Base-by-base conservation (phyloP, 306 rosid species). In the Luffa acutangula region DNA sequence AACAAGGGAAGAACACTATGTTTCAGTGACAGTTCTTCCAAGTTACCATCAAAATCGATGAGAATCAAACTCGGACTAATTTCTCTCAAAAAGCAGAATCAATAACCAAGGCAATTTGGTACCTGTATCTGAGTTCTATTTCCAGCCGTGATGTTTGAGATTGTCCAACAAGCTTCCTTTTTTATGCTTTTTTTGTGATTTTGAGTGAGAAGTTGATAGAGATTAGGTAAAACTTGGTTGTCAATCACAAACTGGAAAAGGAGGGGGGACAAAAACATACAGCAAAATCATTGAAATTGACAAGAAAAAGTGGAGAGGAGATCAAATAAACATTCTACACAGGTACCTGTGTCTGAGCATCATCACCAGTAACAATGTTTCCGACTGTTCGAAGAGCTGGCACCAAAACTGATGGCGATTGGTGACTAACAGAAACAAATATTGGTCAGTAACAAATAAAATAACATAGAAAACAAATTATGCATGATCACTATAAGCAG, bases 111-210 rank as follows among this genome's bases (percentile, higher is more conserved):
- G 2, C 21, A 72, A 25, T n/a, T 20, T 60, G 42, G 11, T 85
- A 88, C 95, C 91, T 90, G 89, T 84, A 90, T 85, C 66, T 90
- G 95, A 80, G 81, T 82, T 89, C 13, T 90, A 80, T 87, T 90
- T 33, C 95, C 95, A 31, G 92, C 95, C 34, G 89, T 90, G 74
- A 90, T 85, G 78, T 90, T 90, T 81, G 94, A 90, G 79, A 90
- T 86, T 11, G 92, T 88, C 95, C 92, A 89, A 76, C 92, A 89
- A 83, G 90, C 90, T 83, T 87, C 92, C 80, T 89, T 89, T 91
- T 85, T 88, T 83, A 90, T 90, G 85, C 88, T 90, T 17, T 87
- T 90, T 77, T 88, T 88, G 76, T 87, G 83, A 80, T 81, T 84
- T 85, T 85, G 87, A 7, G 86, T 78, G 76, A 90, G 90, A 80